Base-by-base conservation (phyloP, 768 basidiomycete species). In the Lentinula guzmanii region DNA sequence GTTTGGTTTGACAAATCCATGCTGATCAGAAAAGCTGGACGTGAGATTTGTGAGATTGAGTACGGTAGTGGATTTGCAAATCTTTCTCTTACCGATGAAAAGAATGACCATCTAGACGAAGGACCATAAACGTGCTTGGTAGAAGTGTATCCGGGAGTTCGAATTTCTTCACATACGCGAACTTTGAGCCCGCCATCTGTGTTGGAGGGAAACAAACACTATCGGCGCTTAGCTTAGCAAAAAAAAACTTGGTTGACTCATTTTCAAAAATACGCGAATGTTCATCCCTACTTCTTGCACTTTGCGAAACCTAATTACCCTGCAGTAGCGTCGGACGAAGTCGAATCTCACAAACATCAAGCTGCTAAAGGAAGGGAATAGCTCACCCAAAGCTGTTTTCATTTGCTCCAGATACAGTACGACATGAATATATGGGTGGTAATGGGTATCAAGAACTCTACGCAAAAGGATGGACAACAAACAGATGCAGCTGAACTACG, bases 121-220 rank as follows among this genome's bases (percentile, higher is more conserved):
- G 81, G 24, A 98, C 77, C 66, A 97, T 81, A 72, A 86, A 97
- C 2, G 91, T 91, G 8, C 83, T 86, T 0, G 90, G 95, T 0
- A 98, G 76, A 2, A 98, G 77, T 0, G 85, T 79, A 69, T 99
- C 97, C 5, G 93, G 90, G 0, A 93, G 83, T 72, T 99, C 96
- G 70, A 90, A 98, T 39, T 82, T 82, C 65, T 86, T 84, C 11
- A 98, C 97, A 73, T 98, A 96, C 45, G 90, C 89, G 68, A 86
- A 99, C 68, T 86, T 89, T n/a, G 92, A 89, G 66, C 90, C 91
- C 13, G 96, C 94, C 96, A 99, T 98, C 7, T 28, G 28, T 9
- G 31, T 24, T 51, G 4, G 24, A 35, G 21, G 33, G 16, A 34
- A 33, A 28, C 28, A 28, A 28, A 28, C 28, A 28, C 28, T 28